Evolutionary conservation across 768 basidiomycete genomes (phyloP), one percentile per base, ranked within the genome.

Genomic region (Harrya chromipes): DNA sequence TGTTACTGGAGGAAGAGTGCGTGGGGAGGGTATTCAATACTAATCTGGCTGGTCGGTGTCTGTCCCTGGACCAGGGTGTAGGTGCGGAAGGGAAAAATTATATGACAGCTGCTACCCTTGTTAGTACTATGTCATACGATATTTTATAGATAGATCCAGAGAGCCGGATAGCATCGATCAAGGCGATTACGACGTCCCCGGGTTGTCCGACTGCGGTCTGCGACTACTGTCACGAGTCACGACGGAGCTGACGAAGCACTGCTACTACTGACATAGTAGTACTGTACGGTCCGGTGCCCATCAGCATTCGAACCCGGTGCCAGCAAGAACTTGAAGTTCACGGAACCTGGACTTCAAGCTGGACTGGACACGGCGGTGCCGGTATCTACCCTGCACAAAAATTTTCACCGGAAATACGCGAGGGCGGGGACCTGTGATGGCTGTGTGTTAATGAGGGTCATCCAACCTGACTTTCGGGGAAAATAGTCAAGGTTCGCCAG

Each of bases 381-480:
- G 54, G 44, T 49, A 50, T 43, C 29, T 34, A 50, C 52, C 52
- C 57, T 62, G 50, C 46, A 40, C 29, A 60, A 68, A 68, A 67
- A 58, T 14, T 68, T 68, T 68, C 62, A 57, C 49, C 67, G 69
- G 67, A 56, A 61, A 70, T 68, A 70, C 61, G 67, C 67, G 67
- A 70, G 49, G 60, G 67, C 67, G 67, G 67, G 67, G 67, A 68
- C 67, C 67, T 68, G 56, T 52, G 62, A 68, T 57, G 67, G 67
- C 67, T 68, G 67, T 68, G 67, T 68, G 65, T 53, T 62, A 66
- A 66, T 64, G 65, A 64, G 62, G 57, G 59, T 61, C 64, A 42
- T 54, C 49, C 54, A 54, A 26, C 58, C 54, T 65, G 53, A 62
- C 59, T 67, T 67, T 66, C 66, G 65, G 65, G 47, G 61, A 43